Evolutionary conservation across 2,329 filamentous ascomycete genomes (phyloP).

Genomic region (Diplodia intermedia): DNA sequence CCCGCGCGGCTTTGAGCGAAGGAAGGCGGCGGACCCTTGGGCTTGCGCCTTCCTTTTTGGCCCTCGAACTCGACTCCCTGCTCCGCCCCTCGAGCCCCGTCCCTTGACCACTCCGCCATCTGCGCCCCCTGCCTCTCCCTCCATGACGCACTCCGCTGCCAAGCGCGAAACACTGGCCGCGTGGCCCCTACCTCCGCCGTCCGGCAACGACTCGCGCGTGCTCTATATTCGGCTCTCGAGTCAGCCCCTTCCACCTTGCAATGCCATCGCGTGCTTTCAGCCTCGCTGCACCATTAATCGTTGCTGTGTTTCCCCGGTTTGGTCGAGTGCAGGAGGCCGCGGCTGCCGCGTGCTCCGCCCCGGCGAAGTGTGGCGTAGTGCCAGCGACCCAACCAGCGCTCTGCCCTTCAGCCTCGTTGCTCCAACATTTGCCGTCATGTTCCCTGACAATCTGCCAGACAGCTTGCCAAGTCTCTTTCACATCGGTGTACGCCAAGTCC

Average conservation of each 20-base stretch:
- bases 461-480: constrained; percentile 2
- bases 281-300: not conserved
- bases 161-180: constrained; percentile 13
- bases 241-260: constrained; percentile 6
- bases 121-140: not conserved
- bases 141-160: not conserved
- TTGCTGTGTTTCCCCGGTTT: not conserved
- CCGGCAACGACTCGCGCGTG: not conserved
- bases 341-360: not conserved
- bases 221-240: constrained; percentile 2
- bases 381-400: not conserved
- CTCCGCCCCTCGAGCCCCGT: not conserved
- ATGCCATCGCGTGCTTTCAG: not conserved
- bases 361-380: not conserved
- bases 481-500: not conserved
- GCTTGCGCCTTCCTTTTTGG: not conserved
- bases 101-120: not conserved
- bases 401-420: not conserved
- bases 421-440: not conserved
- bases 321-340: not conserved
- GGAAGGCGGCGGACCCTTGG: not conserved
- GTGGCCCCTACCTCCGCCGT: constrained; percentile 3
- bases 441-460: not conserved
- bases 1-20: not conserved
- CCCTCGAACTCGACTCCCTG: not conserved